These are phyloP conservation scores for Acanthamoeba triangularis DNA, from an alignment of 208 protist species.

Conservation along the genomic window DNA sequence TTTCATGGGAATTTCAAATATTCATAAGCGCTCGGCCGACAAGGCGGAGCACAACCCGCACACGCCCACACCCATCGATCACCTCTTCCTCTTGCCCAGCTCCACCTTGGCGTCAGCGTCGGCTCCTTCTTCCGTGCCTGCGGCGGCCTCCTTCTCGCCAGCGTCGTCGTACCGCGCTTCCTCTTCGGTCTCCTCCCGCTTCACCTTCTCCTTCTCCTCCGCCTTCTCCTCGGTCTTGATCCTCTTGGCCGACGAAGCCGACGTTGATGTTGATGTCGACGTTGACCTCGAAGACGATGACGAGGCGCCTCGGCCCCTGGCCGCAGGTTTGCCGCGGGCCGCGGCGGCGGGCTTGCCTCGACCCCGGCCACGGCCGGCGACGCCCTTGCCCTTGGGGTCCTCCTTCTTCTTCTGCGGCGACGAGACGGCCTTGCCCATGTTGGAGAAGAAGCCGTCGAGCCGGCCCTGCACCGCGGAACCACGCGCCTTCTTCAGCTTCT, in stretches of 20 bases:
- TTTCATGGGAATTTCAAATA: no score
- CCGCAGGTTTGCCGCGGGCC: neutral
- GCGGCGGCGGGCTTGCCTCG: conserved; percentile 1
- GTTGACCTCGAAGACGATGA: neutral
- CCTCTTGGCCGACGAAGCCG: neutral
- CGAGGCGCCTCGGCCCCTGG: neutral
- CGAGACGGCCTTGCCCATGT: neutral
- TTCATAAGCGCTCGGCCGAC: no score
- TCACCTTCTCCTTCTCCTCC: neutral
- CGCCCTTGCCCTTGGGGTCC: conserved; percentile 10
- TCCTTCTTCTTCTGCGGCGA: conserved; percentile 52
- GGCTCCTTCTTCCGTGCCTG: neutral
- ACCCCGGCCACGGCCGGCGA: neutral
- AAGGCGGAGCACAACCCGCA: neutral
- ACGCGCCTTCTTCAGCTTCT: conserved; percentile 89
- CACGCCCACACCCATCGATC: neutral
- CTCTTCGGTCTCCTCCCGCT: neutral
- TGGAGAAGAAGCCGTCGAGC: conserved; percentile 90
- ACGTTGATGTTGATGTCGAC: neutral
- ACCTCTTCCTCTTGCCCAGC: conserved; percentile 24
- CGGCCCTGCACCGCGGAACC: conserved; percentile 87
- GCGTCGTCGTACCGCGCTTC: neutral
- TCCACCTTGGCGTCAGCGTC: neutral
- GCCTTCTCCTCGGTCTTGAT: neutral
- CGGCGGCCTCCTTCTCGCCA: neutral